Base-by-base conservation (phyloP, 768 basidiomycete species). In the Suillus alpinus region DNA sequence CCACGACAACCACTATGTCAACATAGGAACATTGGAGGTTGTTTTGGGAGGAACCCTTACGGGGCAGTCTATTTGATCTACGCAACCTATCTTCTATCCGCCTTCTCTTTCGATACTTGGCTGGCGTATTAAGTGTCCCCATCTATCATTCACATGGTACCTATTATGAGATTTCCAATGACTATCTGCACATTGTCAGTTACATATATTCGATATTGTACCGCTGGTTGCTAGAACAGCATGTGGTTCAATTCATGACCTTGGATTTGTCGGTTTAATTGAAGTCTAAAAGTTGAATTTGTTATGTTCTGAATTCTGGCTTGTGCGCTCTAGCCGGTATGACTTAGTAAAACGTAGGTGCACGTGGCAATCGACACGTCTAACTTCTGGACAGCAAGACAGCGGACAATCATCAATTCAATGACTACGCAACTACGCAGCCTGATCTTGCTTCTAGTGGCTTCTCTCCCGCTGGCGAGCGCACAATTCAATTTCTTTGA, bases 401-500 rank as follows among this genome's bases (percentile, higher is more conserved):
- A 8, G 14, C n/a, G 34, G 20, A 10, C 10, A 55, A 55, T 26
- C 36, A 29, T 26, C 23, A 39, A 29, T 55, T 57, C 44, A 36
- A 59, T 32, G 13, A 32, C 41, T 20, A 73, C 67, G 72, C 66
- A 47, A 44, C 56, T 59, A 43, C 57, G 16, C 10, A 34, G 55
- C 31, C 51, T 60, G 29, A 58, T 37, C n/a, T 46, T 36, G 18
- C 39, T 66, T 41, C 60, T 73, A 16, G 41, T 70, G 26, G 57
- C 58, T 32, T 69, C 64, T 10, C 44, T 72, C 16, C 63, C 74
- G 16, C 50, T 77, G 47, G 81, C 72, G 36, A 74, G 76, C 16
- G 87, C 85, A n/a, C 89, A 92, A 67, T 92, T 92, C 71, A 80
- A 84, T 50, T 89, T 91, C 73, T 93, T 93, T 67, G 85, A 88